Evolutionary conservation across 768 basidiomycete genomes (phyloP).

Genomic region (Daedalea quercina): DNA sequence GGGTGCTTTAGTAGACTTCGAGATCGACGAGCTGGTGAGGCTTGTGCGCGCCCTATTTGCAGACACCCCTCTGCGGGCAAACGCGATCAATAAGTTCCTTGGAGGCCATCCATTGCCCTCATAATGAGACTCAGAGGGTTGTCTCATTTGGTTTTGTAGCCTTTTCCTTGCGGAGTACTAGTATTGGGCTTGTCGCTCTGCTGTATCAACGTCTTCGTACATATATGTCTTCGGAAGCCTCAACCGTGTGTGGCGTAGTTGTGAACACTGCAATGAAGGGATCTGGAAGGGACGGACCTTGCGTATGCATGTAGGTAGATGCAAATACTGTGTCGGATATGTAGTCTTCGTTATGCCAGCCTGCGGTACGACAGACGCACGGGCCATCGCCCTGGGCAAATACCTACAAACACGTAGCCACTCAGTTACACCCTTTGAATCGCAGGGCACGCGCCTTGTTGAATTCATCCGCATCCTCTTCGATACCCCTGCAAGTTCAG

Average conservation of each 20-base stretch:
- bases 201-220: no score
- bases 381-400: slow-evolving; percentile 9
- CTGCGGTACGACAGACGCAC: slow-evolving; percentile 7
- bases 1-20: slow-evolving; percentile 86
- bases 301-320: no score
- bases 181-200: no score
- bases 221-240: no score
- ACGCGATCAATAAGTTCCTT: slow-evolving; percentile 70
- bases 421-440: not conserved
- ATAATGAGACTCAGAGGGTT: not conserved
- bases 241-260: no score
- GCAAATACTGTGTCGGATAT: no score
- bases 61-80: slow-evolving; percentile 75
- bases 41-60: slow-evolving; percentile 87
- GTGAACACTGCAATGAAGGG: no score
- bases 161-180: no score
- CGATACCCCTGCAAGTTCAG: not conserved
- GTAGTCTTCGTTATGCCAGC: no score
- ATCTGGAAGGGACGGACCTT: no score
- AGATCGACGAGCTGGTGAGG: slow-evolving; percentile 71
- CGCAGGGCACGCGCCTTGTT: not conserved
- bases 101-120: slow-evolving; percentile 44
- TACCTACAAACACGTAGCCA: slow-evolving; percentile 5
- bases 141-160: no score
- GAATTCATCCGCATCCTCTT: not conserved